Conservation (phyloP, 2,329 filamentous ascomycete genomes). For the Trichoderma harzianum region DNA sequence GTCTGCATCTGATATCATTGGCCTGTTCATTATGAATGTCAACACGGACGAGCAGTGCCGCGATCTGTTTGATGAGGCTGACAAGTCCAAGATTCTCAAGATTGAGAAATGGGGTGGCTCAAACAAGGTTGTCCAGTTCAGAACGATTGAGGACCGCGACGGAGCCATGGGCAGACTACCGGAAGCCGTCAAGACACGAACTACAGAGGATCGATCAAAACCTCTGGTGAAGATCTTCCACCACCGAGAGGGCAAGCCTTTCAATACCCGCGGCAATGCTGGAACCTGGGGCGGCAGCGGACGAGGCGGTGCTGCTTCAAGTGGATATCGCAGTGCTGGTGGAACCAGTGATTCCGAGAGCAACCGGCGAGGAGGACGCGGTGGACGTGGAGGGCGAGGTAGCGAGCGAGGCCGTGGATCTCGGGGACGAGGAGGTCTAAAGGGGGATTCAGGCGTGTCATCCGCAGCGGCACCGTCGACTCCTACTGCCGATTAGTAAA, state of each 20-base stretch:
- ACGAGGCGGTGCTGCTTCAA: constrained; percentile 57
- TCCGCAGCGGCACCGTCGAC: constrained; percentile 51
- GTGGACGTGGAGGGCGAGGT: constrained; percentile 56
- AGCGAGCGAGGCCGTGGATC: constrained; percentile 56
- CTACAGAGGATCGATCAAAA: constrained; percentile 69
- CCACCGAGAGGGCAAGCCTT: constrained; percentile 58
- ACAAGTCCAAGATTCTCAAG: constrained; percentile 74
- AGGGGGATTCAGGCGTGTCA: constrained; percentile 57
- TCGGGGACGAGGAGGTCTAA: constrained; percentile 54
- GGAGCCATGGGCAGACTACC: constrained; percentile 71
- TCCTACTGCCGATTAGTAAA: constrained; percentile 39
- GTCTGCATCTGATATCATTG: constrained; percentile 65
- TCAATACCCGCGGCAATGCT: constrained; percentile 59
- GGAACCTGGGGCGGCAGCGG: constrained; percentile 65
- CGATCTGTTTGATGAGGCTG: constrained; percentile 78
- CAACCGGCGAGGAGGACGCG: constrained; percentile 54
- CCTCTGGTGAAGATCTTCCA: constrained; percentile 82
- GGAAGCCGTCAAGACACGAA: constrained; percentile 70
- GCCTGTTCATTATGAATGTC: constrained; percentile 85
- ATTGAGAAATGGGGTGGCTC: constrained; percentile 75
- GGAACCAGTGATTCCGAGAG: constrained; percentile 69
- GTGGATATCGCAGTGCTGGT: constrained; percentile 79
- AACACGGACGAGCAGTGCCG: constrained; percentile 79
- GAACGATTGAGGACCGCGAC: constrained; percentile 74
- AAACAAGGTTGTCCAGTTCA: constrained; percentile 85